phyloP scores from a whole-genome alignment of 805 yeast species.

The Wickerhamomyces canadensis region DNA sequence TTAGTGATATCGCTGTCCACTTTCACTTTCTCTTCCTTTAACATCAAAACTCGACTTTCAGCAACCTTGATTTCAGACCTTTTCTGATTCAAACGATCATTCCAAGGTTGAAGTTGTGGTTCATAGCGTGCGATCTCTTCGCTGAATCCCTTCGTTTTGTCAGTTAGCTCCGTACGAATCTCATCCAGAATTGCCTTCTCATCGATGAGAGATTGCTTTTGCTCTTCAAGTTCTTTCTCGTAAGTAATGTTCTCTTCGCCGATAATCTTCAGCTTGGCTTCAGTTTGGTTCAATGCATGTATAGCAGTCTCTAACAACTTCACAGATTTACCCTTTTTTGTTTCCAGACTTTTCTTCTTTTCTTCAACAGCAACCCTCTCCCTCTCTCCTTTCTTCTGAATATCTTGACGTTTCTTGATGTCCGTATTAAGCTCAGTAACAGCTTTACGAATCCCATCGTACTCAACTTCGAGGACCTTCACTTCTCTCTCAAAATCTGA shows the following conservation, averaged over 20 bases:
- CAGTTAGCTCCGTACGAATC: slow-evolving; percentile 61
- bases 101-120: slow-evolving; percentile 77
- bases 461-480: slow-evolving; percentile 25
- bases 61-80: slow-evolving; percentile 62
- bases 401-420: slow-evolving; percentile 28
- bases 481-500: slow-evolving; percentile 35
- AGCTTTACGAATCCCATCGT: slow-evolving; percentile 18
- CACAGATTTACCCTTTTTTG: slow-evolving; percentile 52
- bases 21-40: slow-evolving; percentile 40
- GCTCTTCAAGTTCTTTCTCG: slow-evolving; percentile 37
- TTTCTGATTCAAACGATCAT: slow-evolving; percentile 55
- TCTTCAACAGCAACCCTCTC: slow-evolving; percentile 71
- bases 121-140: slow-evolving; percentile 60
- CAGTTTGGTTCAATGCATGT: slow-evolving; percentile 38
- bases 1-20: slow-evolving; percentile 39
- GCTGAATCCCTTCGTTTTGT: slow-evolving; percentile 66
- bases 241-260: slow-evolving; percentile 39
- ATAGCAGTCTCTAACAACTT: slow-evolving; percentile 48
- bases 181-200: slow-evolving; percentile 58
- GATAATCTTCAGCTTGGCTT: slow-evolving; percentile 40
- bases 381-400: slow-evolving; percentile 43
- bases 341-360: slow-evolving; percentile 57
- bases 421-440: slow-evolving; percentile 21
- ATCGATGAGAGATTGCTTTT: slow-evolving; percentile 38
- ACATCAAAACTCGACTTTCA: slow-evolving; percentile 56